Percentiles rank a stretch among this genome's conserved stretches.
Evolutionary conservation across 1,139 yeast genomes (phyloP).

Genomic region (Candida mesenterica): DNA sequence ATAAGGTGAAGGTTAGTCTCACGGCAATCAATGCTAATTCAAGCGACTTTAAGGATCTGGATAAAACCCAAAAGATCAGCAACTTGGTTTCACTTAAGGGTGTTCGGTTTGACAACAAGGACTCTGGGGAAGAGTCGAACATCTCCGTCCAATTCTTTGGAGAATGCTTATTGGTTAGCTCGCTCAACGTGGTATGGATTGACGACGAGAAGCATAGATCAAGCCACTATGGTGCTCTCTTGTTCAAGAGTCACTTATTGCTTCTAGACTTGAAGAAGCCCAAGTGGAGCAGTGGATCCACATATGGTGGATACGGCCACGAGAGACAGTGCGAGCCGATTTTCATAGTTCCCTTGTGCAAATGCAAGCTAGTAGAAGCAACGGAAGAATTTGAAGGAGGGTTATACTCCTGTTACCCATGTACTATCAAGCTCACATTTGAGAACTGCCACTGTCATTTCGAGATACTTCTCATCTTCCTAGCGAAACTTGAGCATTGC

Average conservation of each 20-base stretch:
- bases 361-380: constrained; percentile 25
- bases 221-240: constrained; percentile 35
- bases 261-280: constrained; percentile 18
- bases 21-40: constrained; percentile 11
- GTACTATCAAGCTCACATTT: constrained; percentile 44
- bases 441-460: constrained; percentile 39
- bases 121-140: constrained; percentile 16
- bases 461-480: constrained; percentile 46
- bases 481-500: constrained; percentile 30
- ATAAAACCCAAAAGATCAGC: neutral
- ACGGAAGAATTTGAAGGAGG: constrained; percentile 35
- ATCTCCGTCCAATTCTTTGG: constrained; percentile 42
- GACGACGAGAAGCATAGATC: constrained; percentile 18
- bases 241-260: constrained; percentile 53
- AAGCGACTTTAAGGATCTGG: neutral
- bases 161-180: constrained; percentile 36
- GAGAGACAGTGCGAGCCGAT: constrained; percentile 26
- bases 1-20: constrained; percentile 21
- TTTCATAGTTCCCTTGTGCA: constrained; percentile 50
- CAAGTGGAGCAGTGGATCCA: constrained; percentile 9
- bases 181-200: constrained; percentile 39
- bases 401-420: constrained; percentile 28
- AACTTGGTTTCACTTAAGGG: constrained; percentile 14
- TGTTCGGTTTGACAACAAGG: constrained; percentile 10
- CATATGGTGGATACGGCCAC: constrained; percentile 9